Conservation (phyloP, 2,329 filamentous ascomycete genomes). For the Beauveria rudraprayagi region DNA sequence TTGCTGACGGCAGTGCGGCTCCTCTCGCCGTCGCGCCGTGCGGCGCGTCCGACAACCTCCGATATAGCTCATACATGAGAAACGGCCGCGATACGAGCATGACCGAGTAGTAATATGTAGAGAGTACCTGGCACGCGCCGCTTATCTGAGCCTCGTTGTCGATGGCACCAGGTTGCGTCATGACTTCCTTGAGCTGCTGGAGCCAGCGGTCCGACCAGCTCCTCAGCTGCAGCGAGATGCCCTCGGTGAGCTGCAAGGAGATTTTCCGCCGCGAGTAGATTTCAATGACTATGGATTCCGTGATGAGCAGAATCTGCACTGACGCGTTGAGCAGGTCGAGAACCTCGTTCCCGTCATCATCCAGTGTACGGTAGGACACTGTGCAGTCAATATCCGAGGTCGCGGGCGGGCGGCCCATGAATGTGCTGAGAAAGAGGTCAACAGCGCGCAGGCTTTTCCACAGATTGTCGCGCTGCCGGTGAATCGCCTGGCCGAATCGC, state of each 20-base stretch:
- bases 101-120: conserved; percentile 49
- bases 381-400: conserved; percentile 48
- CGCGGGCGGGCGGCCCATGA: conserved; percentile 46
- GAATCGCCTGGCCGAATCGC: conserved; percentile 37
- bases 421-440: conserved; percentile 44
- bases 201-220: conserved; percentile 45
- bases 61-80: conserved; percentile 46
- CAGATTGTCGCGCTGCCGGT: conserved; percentile 38
- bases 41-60: conserved; percentile 31
- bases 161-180: conserved; percentile 19
- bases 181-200: conserved; percentile 31
- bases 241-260: conserved; percentile 43
- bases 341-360: conserved; percentile 28
- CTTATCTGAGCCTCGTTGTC: conserved; percentile 25
- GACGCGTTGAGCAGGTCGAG: conserved; percentile 43
- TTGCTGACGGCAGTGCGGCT: conserved; percentile 29
- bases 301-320: conserved; percentile 44
- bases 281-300: conserved; percentile 41
- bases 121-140: conserved; percentile 43
- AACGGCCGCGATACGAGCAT: conserved; percentile 49
- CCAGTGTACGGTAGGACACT: conserved; percentile 34
- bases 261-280: conserved; percentile 47
- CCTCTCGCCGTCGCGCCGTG: background rate
- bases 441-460: conserved; percentile 47
- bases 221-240: conserved; percentile 43